Conservation (phyloP, 305 asterid species). For the Fraxinus sp. region DNA sequence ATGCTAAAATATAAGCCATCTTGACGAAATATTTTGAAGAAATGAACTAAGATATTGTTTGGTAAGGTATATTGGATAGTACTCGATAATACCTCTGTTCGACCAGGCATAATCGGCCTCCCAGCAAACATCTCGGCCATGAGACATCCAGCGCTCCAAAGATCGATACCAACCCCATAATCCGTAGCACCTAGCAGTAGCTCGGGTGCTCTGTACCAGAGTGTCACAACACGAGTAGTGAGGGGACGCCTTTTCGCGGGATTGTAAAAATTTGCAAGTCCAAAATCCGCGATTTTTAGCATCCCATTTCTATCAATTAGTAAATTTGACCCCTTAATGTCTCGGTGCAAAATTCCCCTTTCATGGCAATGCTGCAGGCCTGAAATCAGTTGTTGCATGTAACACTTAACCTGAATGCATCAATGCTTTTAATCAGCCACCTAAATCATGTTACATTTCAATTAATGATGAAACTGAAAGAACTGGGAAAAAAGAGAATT, state of each 20-base stretch:
- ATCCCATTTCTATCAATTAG: slow-evolving; percentile 55
- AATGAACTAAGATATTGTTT: background rate
- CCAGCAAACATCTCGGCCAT: slow-evolving; percentile 59
- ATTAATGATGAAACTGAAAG: background rate
- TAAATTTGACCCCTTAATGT: slow-evolving; percentile 59
- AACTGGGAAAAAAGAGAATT: background rate
- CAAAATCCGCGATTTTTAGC: slow-evolving; percentile 63
- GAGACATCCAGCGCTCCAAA: slow-evolving; percentile 59
- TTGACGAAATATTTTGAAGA: background rate
- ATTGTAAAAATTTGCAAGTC: slow-evolving; percentile 45
- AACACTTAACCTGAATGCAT: slow-evolving; percentile 50
- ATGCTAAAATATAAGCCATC: background rate
- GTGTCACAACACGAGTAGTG: slow-evolving; percentile 63
- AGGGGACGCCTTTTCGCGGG: slow-evolving; percentile 37
- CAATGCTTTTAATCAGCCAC: background rate
- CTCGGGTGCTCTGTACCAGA: slow-evolving; percentile 74
- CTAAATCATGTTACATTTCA: background rate
- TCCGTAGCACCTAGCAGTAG: slow-evolving; percentile 54
- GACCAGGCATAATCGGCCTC: slow-evolving; percentile 49
- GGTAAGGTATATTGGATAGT: background rate
- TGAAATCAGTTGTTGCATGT: slow-evolving; percentile 53
- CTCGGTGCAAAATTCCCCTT: slow-evolving; percentile 59
- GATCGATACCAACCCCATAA: slow-evolving; percentile 49
- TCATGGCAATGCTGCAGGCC: slow-evolving; percentile 66
- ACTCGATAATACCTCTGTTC: slow-evolving; percentile 44